Evolutionary conservation across 768 basidiomycete genomes (phyloP).

Genomic region (Paxillus ammoniavirescens): DNA sequence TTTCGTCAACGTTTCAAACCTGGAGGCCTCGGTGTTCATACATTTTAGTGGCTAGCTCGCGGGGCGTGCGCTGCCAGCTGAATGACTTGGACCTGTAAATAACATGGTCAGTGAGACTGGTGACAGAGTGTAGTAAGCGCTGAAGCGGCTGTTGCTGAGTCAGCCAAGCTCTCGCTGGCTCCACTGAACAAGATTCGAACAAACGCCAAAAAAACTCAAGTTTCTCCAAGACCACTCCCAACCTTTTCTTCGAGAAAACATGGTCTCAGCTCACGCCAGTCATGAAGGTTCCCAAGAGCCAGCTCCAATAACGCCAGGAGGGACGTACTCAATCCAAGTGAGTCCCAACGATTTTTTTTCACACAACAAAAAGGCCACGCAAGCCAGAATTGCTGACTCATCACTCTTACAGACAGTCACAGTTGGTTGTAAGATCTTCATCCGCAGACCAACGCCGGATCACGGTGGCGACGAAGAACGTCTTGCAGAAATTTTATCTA

Average conservation of each 20-base stretch:
- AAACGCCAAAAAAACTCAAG: neutral
- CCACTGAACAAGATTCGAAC: neutral
- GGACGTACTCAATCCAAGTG: slow-evolving; percentile 76
- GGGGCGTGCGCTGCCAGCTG: too few species aligned
- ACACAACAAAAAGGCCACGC: slow-evolving; percentile 17
- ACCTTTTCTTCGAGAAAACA: slow-evolving; percentile 7
- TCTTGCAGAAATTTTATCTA: slow-evolving; percentile 93
- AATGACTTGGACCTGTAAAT: too few species aligned
- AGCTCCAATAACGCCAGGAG: slow-evolving; percentile 68
- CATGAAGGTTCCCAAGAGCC: slow-evolving; percentile 44
- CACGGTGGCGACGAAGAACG: slow-evolving; percentile 85
- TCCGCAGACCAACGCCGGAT: slow-evolving; percentile 73
- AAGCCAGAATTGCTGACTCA: slow-evolving; percentile 31
- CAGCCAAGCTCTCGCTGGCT: neutral
- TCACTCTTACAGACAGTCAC: slow-evolving; percentile 62
- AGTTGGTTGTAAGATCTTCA: slow-evolving; percentile 95
- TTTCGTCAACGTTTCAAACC: too few species aligned
- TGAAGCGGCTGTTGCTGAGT: neutral
- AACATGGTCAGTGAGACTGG: too few species aligned
- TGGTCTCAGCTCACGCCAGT: slow-evolving; percentile 32
- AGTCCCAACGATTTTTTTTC: slow-evolving; percentile 29
- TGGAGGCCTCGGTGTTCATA: too few species aligned
- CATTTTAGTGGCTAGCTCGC: too few species aligned
- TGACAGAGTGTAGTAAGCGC: too few species aligned
- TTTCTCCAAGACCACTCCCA: slow-evolving; percentile 5